Evolutionary conservation across 2,329 filamentous ascomycete species (phyloP).

Genomic region (Ceratocystis diversiconidia): DNA sequence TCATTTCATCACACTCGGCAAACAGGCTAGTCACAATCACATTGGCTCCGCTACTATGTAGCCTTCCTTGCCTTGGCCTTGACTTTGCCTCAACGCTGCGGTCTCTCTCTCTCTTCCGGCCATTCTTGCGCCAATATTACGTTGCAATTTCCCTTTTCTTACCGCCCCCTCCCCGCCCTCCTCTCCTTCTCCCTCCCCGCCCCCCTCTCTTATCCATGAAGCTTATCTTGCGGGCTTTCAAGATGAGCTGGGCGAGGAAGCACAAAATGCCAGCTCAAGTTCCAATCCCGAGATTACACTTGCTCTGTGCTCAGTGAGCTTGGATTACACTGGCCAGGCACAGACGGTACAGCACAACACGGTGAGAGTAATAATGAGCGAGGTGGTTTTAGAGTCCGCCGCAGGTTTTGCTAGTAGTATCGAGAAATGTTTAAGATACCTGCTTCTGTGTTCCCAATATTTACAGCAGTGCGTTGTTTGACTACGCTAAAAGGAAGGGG

Average conservation of each 20-base stretch:
- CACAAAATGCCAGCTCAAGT: background rate
- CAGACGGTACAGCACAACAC: too few relatives aligned
- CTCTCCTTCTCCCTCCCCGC: background rate
- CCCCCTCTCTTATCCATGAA: background rate
- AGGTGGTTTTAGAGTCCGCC: background rate
- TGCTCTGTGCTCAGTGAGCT: background rate
- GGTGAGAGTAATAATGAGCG: background rate
- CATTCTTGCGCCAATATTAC: background rate
- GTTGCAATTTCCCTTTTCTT: background rate
- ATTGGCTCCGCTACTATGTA: background rate
- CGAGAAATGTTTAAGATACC: slow-evolving; percentile 16
- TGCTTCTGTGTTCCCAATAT: slow-evolving; percentile 17
- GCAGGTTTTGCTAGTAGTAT: background rate
- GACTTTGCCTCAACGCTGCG: background rate
- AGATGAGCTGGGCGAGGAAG: background rate
- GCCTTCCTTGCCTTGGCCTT: background rate
- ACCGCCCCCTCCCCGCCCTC: background rate
- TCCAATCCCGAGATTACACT: background rate
- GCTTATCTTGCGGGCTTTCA: background rate
- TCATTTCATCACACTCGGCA: too few relatives aligned
- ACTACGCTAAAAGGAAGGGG: background rate
- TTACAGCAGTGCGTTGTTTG: slow-evolving; percentile 12
- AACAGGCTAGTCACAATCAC: background rate
- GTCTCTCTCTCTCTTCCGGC: background rate
- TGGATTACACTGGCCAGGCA: background rate